These are phyloP conservation scores for Phytophthora nicotianae DNA, from an alignment of 352 stramenopile genomes.

Conservation along the genomic window DNA sequence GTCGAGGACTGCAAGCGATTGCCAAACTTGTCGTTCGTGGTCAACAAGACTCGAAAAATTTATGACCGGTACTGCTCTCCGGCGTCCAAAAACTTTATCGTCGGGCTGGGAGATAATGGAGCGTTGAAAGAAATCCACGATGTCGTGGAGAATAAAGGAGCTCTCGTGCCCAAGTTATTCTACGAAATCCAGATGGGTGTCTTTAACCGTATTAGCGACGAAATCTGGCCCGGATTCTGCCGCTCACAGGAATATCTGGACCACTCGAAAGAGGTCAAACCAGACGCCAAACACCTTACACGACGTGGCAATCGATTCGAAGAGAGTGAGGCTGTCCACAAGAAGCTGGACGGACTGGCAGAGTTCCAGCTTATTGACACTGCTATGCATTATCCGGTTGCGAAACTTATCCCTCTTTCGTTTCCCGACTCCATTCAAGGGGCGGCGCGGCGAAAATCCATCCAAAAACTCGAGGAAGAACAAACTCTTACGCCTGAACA, in stretches of 20 bases:
- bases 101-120: slow-evolving; percentile 34
- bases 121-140: slow-evolving; percentile 54
- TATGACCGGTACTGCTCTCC: slow-evolving; percentile 78
- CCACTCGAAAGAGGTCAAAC: slow-evolving; percentile 52
- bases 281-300: slow-evolving; percentile 23
- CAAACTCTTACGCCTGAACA: slow-evolving; percentile 53
- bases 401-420: slow-evolving; percentile 70
- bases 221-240: slow-evolving; percentile 72
- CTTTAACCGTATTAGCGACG: slow-evolving; percentile 69
- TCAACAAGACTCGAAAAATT: slow-evolving; percentile 76
- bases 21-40: slow-evolving; percentile 82
- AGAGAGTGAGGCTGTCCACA: slow-evolving; percentile 49
- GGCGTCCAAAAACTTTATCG: slow-evolving; percentile 55
- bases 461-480: slow-evolving; percentile 39
- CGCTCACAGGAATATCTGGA: slow-evolving; percentile 76
- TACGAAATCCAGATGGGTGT: slow-evolving; percentile 66
- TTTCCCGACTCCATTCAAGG: slow-evolving; percentile 22
- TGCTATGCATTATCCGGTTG: slow-evolving; percentile 75
- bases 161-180: slow-evolving; percentile 69
- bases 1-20: slow-evolving; percentile 86
- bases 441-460: slow-evolving; percentile 4
- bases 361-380: slow-evolving; percentile 78
- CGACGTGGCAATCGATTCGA: slow-evolving; percentile 34
- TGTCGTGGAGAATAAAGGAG: slow-evolving; percentile 46
- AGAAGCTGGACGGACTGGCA: slow-evolving; percentile 62